Conservation (phyloP, 2,329 filamentous ascomycete species). For the Dothideomycetidae sp. region DNA sequence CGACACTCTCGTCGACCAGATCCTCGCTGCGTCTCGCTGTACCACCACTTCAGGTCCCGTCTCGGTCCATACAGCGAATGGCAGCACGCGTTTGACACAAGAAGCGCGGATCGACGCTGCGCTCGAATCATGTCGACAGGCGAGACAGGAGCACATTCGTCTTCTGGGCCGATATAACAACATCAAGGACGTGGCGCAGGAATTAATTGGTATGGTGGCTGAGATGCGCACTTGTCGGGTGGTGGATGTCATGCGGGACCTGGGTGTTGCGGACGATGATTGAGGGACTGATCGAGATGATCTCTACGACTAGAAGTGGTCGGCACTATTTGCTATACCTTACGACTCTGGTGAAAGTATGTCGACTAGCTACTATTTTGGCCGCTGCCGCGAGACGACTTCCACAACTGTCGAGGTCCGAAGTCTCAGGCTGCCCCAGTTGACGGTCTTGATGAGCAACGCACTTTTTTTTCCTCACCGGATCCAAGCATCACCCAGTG, state of each 20-base stretch:
- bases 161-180: conserved; percentile 57
- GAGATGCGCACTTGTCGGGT: conserved; percentile 46
- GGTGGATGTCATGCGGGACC: conserved; percentile 34
- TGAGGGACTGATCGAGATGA: conserved; percentile 18
- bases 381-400: no score
- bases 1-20: conserved; percentile 4
- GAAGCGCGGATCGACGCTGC: neutral
- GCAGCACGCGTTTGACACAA: neutral
- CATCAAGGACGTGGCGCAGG: conserved; percentile 53
- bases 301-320: no score
- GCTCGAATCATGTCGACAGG: neutral
- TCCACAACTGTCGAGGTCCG: no score
- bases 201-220: conserved; percentile 52
- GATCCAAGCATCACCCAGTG: conserved; percentile 24
- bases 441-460: neutral
- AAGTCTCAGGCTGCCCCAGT: neutral
- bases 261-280: conserved; percentile 31
- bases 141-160: conserved; percentile 38
- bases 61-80: neutral
- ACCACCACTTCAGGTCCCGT: neutral
- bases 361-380: no score
- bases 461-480: conserved; percentile 13
- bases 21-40: neutral
- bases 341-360: no score
- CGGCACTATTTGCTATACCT: no score